phyloP scores from a whole-genome alignment of 805 yeast genomes.

The Metschnikowia hibisci region DNA sequence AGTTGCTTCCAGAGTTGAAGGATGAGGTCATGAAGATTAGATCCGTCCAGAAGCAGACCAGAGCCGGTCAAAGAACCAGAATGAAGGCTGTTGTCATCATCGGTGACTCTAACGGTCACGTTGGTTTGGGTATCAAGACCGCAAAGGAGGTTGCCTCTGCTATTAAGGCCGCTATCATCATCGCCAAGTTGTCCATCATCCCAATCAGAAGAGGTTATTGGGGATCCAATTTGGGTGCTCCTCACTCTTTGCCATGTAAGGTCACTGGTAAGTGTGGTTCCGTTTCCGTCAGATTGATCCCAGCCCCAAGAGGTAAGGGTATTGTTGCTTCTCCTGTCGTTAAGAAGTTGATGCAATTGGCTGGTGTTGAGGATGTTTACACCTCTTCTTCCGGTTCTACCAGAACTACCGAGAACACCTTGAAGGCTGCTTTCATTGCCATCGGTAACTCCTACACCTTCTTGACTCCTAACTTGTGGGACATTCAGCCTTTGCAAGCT shows the following conservation, averaged over 20 bases:
- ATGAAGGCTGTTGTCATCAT: conserved; percentile 99
- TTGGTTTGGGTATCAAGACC: conserved; percentile 99
- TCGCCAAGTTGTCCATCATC: conserved; percentile 97
- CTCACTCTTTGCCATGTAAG: conserved; percentile 97
- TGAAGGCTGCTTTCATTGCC: conserved; percentile 99
- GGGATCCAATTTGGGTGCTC: conserved; percentile 99
- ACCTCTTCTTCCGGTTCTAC: conserved; percentile 98
- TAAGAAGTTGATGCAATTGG: conserved; percentile 97
- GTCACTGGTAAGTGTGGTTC: conserved; percentile 99
- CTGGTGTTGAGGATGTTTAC: conserved; percentile 99
- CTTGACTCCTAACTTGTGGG: conserved; percentile 99
- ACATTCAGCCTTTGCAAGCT: conserved; percentile 72
- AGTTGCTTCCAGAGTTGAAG: conserved; percentile 88
- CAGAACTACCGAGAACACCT: conserved; percentile 99
- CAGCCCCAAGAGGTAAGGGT: conserved; percentile 99
- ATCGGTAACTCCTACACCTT: conserved; percentile 99
- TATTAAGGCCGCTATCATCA: conserved; percentile 98
- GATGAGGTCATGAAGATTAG: conserved; percentile 99
- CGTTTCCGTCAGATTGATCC: conserved; percentile 95
- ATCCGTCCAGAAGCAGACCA: conserved; percentile 99
- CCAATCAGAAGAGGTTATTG: conserved; percentile 99
- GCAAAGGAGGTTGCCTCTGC: conserved; percentile 99
- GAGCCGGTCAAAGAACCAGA: conserved; percentile 99
- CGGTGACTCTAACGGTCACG: conserved; percentile 99
- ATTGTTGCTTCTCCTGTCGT: conserved; percentile 99